Percentiles rank a stretch among this genome's conserved stretches.
These are phyloP conservation scores for Fraxinus baroniana DNA, from an alignment of 305 asterid genomes.

Conservation along the genomic window DNA sequence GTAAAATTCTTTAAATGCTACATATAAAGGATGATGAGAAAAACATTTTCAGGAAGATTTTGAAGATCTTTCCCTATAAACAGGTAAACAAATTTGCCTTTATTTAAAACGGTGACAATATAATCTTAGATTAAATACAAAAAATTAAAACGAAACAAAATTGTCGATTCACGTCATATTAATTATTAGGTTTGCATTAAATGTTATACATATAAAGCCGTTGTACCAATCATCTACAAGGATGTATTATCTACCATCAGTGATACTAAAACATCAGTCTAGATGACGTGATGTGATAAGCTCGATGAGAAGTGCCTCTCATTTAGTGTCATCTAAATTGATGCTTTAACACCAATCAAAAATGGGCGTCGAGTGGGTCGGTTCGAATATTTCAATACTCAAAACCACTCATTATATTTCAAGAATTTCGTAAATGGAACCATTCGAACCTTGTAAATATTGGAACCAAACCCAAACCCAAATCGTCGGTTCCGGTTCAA, in stretches of 20 bases:
- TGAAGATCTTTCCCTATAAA: neutral
- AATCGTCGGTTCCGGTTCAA: too few species aligned
- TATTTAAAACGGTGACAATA: neutral
- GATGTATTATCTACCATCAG: too few species aligned
- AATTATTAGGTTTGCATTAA: neutral
- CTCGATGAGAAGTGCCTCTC: too few species aligned
- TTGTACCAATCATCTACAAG: neutral
- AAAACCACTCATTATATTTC: too few species aligned
- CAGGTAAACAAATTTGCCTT: neutral
- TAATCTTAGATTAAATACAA: neutral
- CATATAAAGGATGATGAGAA: neutral
- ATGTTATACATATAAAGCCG: neutral
- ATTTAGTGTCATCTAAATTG: too few species aligned
- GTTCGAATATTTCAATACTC: neutral
- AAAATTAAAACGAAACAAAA: neutral
- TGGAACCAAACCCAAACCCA: neutral
- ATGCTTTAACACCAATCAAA: too few species aligned
- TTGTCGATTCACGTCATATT: neutral
- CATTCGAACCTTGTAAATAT: neutral
- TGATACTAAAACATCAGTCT: too few species aligned
- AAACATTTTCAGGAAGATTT: neutral
- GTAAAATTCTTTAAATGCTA: neutral
- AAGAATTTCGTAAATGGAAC: neutral
- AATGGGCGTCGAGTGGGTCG: neutral
- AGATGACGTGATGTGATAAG: too few species aligned